Conservation (phyloP, 345 rosid species). For the Camelina hispida region DNA sequence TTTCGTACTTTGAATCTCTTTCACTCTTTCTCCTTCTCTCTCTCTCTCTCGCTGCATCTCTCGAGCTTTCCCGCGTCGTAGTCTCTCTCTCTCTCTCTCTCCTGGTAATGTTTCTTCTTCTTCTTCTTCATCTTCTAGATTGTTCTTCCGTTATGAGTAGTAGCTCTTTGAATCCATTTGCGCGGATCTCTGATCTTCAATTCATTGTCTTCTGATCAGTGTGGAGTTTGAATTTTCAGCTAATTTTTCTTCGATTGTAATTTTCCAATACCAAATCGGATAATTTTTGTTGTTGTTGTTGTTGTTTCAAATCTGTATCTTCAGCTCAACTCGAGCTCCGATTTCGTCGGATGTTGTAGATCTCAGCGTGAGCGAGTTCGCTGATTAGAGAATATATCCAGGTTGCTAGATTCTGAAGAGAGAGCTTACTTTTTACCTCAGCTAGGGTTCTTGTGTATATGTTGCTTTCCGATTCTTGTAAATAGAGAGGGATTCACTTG, state of each 20-base stretch:
- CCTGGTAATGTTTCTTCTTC: not conserved
- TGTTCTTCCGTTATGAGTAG: conserved; percentile 35
- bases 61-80: conserved; percentile 36
- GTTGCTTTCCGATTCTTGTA: not conserved
- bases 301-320: not conserved
- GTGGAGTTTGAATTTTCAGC: conserved; percentile 19
- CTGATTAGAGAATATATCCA: conserved; percentile 14
- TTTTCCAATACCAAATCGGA: conserved; percentile 11
- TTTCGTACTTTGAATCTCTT: conserved; percentile 18
- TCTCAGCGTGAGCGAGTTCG: conserved; percentile 4
- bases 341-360: conserved; percentile 23
- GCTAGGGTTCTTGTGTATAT: conserved; percentile 50
- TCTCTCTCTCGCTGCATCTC: conserved; percentile 15
- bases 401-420: conserved; percentile 1
- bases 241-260: not conserved
- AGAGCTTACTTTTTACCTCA: conserved; percentile 31
- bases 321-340: conserved; percentile 40
- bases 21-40: not conserved
- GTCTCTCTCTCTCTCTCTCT: conserved; percentile 20
- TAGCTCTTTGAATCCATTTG: conserved; percentile 26
- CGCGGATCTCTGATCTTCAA: conserved; percentile 40
- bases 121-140: not conserved
- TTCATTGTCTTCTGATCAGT: conserved; percentile 12
- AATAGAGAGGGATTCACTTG: not conserved
- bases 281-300: not conserved